Conservation (phyloP, 257 asterid species). For the Solanum corneliomulleri region DNA sequence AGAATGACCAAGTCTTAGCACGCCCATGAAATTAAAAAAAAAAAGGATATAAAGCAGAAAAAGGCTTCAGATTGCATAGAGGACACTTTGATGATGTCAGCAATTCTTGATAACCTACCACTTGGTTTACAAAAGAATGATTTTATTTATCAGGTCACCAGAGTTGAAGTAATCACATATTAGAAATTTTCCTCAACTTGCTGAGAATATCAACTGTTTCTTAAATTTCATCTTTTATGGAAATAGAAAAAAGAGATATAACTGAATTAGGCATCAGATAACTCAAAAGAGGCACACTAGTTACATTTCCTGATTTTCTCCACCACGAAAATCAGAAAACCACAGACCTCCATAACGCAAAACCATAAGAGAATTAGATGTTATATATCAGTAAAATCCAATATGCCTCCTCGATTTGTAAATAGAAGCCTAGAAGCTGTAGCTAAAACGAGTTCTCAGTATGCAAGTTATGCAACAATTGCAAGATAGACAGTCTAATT, state of each 20-base stretch:
- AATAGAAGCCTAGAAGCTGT: neutral
- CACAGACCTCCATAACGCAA: neutral
- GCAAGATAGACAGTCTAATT: neutral
- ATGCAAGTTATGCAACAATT: neutral
- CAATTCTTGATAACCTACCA: neutral
- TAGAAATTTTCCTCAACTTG: neutral
- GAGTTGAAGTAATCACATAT: neutral
- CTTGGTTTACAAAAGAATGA: neutral
- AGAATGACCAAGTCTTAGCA: neutral
- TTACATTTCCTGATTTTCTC: neutral
- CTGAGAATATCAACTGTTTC: neutral
- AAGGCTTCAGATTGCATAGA: neutral
- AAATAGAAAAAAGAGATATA: neutral
- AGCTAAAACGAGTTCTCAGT: neutral
- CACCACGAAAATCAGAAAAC: neutral
- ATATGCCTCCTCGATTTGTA: neutral
- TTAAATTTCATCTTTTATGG: neutral
- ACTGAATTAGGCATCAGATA: neutral
- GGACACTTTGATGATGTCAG: neutral
- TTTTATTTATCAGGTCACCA: neutral
- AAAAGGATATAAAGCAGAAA: neutral
- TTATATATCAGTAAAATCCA: neutral
- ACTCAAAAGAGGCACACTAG: neutral
- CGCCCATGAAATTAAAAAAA: neutral
- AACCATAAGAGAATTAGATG: neutral